Evolutionary conservation across 768 basidiomycete species (phyloP), one percentile per base, ranked within the genome.

Genomic region (Lactarius hatsudake): DNA sequence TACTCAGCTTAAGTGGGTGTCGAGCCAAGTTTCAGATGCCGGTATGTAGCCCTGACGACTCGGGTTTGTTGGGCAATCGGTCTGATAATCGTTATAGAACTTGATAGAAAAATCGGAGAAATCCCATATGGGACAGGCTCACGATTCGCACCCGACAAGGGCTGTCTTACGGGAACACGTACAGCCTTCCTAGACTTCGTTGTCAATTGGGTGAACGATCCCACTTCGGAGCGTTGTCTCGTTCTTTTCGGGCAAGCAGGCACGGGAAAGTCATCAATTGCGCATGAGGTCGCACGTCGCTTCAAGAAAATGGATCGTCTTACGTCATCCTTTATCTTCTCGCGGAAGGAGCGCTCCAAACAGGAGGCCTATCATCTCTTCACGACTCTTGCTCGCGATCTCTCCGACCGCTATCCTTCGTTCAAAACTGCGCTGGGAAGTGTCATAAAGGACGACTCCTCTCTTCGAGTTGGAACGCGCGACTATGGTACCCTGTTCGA

Each of bases 231-330:
- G 40, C 40, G 40, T 18, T 17, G 40, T 18, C 57, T 58, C 34
- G 57, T 58, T 20, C 57, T 58, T 23, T 58, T 58, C 9, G 57
- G 57, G 17, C 32, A 58, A 32, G 57, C 57, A 17, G 40, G 40
- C 40, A 42, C 40, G 17, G 40, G 40, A 42, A 42, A 42, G 40
- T 42, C 40, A 42, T 42, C 40, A 17, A 42, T 42, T 18, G 40
- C 40, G 17, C 40, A 42, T 2, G 40, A 42, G 40, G 17, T 36
- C 18, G 57, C 57, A 23, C 57, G 36, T 34, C 57, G n/a, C 57
- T 58, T 34, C n/a, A 9, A 58, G 4, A 38, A 38, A 2, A 58
- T 54, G 51, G 4, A 38, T 20, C 18, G 32, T 38, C 57, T 58
- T 20, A 20, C 30, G 6, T 34, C 32, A n/a, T 58, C 28, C 0